A percentile compares a stretch with the other conserved stretches of the same genome.
These are phyloP conservation scores for Cruciata laevipes DNA, from an alignment of 257 asterid species.

Conservation along the genomic window DNA sequence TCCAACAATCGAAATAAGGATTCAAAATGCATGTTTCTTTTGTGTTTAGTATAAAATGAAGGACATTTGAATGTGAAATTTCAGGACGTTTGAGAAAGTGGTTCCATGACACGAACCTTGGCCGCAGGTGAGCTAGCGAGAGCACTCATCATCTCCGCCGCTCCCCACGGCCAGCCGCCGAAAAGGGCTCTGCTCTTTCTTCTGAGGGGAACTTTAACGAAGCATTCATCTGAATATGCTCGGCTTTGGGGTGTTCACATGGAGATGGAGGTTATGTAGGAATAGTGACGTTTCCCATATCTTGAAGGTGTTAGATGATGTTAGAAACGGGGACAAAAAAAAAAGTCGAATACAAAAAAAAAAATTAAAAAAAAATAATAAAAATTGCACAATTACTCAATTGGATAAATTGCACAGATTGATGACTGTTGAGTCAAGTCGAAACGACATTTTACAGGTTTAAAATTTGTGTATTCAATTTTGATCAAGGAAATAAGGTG, in stretches of 20 bases:
- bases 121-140: conserved; percentile 44
- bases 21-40: too few relatives aligned
- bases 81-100: neutral
- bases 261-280: conserved; percentile 60
- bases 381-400: too few relatives aligned
- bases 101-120: conserved; percentile 37
- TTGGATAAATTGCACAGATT: too few relatives aligned
- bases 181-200: conserved; percentile 59
- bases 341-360: too few relatives aligned
- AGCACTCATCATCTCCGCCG: conserved; percentile 46
- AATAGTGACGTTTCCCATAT: conserved; percentile 35
- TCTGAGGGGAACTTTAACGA: conserved; percentile 45
- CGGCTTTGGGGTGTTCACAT: conserved; percentile 78
- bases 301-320: conserved; percentile 47
- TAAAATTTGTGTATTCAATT: too few relatives aligned
- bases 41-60: too few relatives aligned
- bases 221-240: conserved; percentile 46
- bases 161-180: conserved; percentile 22
- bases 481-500: too few relatives aligned
- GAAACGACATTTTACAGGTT: too few relatives aligned
- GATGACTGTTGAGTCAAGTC: too few relatives aligned
- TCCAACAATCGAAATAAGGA: too few relatives aligned
- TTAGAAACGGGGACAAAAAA: conserved; percentile 36
- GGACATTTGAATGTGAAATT: too few relatives aligned
- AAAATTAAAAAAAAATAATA: conserved; percentile 29